phyloP scores from a whole-genome alignment of 345 rosid genomes.

The Euphorbia lathyris region DNA sequence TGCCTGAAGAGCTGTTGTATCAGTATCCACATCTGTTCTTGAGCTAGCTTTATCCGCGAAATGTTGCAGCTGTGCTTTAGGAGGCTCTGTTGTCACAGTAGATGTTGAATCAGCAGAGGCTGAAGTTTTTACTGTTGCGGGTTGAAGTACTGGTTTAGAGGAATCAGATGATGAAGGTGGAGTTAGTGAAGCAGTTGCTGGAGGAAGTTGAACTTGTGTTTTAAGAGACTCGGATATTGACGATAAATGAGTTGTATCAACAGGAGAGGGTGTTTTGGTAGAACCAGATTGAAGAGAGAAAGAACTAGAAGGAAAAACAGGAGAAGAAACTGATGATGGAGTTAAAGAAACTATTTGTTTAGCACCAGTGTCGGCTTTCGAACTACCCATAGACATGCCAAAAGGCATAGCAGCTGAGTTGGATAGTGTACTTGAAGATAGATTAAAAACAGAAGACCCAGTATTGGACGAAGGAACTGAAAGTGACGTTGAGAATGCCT shows the following conservation, averaged over 20 bases:
- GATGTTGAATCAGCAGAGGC: slow-evolving; percentile 19
- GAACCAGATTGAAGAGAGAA: slow-evolving; percentile 14
- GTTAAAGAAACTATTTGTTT: slow-evolving; percentile 26
- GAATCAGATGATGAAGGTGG: background rate
- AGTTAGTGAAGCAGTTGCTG: background rate
- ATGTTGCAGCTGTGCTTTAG: slow-evolving; percentile 37
- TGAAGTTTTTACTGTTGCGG: background rate
- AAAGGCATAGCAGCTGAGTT: slow-evolving; percentile 19
- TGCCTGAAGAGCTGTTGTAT: slow-evolving; percentile 27
- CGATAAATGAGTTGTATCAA: slow-evolving; percentile 13
- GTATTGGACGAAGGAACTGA: slow-evolving; percentile 39
- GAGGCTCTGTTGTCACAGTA: slow-evolving; percentile 29
- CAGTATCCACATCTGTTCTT: slow-evolving; percentile 29
- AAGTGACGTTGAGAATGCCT: slow-evolving; percentile 30
- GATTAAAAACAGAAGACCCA: slow-evolving; percentile 7
- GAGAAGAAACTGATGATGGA: slow-evolving; percentile 27
- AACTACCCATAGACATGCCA: slow-evolving; percentile 32
- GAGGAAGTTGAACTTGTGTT: slow-evolving; percentile 4
- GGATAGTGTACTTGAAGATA: slow-evolving; percentile 9
- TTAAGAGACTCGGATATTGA: slow-evolving; percentile 8
- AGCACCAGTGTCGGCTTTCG: slow-evolving; percentile 28
- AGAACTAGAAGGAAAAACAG: slow-evolving; percentile 33
- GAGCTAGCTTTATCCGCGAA: slow-evolving; percentile 21
- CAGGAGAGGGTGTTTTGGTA: slow-evolving; percentile 19
- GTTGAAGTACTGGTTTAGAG: slow-evolving; percentile 6